These are phyloP conservation scores for Capsicum chinense DNA, from an alignment of 257 asterid genomes.

Conservation along the genomic window DNA sequence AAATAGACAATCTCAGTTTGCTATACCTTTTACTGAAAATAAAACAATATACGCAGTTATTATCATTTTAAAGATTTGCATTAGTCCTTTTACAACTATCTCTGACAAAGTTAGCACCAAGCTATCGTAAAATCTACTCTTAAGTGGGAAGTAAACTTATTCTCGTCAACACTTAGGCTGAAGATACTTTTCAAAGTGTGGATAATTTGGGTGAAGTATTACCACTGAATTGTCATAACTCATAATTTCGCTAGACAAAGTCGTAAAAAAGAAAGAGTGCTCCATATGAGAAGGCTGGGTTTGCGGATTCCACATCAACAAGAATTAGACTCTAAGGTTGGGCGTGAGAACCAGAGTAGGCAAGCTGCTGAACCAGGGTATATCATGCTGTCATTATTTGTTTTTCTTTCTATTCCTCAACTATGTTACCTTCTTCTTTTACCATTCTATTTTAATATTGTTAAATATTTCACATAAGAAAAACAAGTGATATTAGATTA, in stretches of 20 bases:
- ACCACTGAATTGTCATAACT: neutral
- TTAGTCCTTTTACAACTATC: neutral
- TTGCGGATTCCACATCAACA: neutral
- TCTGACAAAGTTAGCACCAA: slow-evolving; percentile 14
- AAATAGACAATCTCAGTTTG: neutral
- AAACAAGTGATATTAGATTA: neutral
- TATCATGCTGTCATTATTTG: slow-evolving; percentile 12
- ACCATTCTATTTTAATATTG: neutral
- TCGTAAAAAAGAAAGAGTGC: neutral
- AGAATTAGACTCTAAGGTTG: neutral
- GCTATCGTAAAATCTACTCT: neutral
- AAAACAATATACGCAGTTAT: slow-evolving; percentile 4
- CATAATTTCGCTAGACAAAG: neutral
- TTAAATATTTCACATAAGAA: neutral
- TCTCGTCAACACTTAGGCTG: neutral
- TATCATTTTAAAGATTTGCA: neutral
- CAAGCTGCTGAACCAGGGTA: slow-evolving; percentile 4
- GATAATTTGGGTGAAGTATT: neutral
- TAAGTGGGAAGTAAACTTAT: neutral
- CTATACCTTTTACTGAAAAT: neutral
- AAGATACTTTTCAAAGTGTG: neutral
- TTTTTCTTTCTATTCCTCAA: slow-evolving; percentile 21
- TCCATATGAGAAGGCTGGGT: neutral
- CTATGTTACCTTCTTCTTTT: neutral
- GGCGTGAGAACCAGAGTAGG: neutral